These are phyloP conservation scores for Suillus cothurnatus DNA, from an alignment of 768 basidiomycete genomes.

Conservation along the genomic window DNA sequence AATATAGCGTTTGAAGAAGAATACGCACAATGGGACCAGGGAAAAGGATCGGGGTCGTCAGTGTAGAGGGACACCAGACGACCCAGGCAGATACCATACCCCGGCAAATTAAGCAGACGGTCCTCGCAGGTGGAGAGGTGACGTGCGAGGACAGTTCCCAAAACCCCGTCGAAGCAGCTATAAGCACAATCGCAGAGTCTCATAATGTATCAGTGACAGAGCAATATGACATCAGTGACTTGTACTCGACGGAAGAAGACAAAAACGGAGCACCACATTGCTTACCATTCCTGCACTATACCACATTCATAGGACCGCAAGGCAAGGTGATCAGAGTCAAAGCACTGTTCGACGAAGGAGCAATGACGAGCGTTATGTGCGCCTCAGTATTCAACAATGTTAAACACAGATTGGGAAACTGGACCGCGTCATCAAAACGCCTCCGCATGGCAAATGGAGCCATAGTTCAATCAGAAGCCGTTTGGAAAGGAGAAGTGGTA, in stretches of 20 bases:
- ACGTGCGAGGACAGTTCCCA: neutral
- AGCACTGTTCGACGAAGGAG: slow-evolving; percentile 31
- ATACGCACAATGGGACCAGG: neutral
- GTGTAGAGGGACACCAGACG: neutral
- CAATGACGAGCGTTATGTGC: slow-evolving; percentile 8
- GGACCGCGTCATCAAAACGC: neutral
- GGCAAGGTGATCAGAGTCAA: slow-evolving; percentile 16
- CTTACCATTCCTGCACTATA: neutral
- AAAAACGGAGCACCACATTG: fast-evolving
- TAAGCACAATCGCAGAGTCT: neutral
- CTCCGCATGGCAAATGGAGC: neutral
- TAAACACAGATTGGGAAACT: neutral
- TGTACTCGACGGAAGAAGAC: neutral
- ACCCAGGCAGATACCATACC: neutral
- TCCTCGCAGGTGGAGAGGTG: neutral
- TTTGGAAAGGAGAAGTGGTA: neutral
- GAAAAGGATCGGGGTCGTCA: neutral
- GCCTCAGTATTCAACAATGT: neutral
- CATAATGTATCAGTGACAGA: neutral
- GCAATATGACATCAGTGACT: neutral
- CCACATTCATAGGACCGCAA: slow-evolving; percentile 8
- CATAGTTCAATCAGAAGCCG: neutral
- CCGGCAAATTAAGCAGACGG: neutral
- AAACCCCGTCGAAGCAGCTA: neutral
- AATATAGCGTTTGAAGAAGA: neutral